phyloP scores from a whole-genome alignment of 169 alveolate species.

The Eimeria maxima region DNA sequence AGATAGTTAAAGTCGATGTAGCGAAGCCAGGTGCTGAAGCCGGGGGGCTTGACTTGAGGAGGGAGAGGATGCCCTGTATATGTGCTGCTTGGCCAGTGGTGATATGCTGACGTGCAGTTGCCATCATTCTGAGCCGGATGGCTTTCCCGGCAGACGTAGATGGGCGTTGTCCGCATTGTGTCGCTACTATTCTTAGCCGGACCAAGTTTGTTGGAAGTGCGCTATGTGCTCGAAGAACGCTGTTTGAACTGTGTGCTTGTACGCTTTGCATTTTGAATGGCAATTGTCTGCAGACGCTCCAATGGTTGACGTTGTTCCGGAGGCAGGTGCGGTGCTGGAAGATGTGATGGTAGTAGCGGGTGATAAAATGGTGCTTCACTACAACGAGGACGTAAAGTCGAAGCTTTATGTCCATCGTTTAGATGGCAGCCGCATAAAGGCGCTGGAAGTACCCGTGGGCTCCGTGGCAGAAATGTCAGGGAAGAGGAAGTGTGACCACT shows the following conservation, averaged over 20 bases:
- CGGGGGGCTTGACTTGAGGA: neutral
- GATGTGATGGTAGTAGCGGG: constrained; percentile 32
- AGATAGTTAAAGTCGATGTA: constrained; percentile 20
- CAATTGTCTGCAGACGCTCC: constrained; percentile 4
- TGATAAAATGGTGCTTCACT: constrained; percentile 52
- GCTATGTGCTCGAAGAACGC: neutral
- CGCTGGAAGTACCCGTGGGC: constrained; percentile 62
- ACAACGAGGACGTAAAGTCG: constrained; percentile 62
- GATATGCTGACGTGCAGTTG: neutral
- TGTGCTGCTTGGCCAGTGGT: neutral
- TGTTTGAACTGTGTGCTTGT: neutral
- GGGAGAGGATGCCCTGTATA: neutral
- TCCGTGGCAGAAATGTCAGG: constrained; percentile 61
- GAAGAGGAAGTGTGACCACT: constrained; percentile 33
- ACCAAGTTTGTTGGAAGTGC: neutral
- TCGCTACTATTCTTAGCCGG: neutral
- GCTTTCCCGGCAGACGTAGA: neutral
- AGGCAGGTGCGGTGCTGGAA: constrained; percentile 24
- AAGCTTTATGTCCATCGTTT: constrained; percentile 38
- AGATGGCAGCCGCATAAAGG: neutral
- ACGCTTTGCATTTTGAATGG: neutral
- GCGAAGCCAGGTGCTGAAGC: constrained; percentile 12
- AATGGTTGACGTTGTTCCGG: constrained; percentile 55
- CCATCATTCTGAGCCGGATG: neutral
- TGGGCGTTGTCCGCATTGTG: neutral